Evolutionary conservation across 2,329 filamentous ascomycete species (phyloP).

Genomic region (Fusarium buxicola): DNA sequence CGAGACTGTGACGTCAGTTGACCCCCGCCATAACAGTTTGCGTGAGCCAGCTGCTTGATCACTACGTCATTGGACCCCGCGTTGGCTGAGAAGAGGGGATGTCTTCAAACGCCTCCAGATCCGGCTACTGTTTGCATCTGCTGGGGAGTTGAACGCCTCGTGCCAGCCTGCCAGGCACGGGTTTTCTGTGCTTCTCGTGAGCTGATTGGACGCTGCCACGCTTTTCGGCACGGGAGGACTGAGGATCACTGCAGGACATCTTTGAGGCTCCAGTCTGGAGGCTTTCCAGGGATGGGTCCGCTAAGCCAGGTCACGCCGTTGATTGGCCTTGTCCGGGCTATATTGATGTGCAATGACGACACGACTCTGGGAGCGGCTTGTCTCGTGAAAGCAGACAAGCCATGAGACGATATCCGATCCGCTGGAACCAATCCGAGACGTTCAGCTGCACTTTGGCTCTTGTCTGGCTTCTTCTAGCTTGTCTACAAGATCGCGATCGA

Average conservation of each 20-base stretch:
- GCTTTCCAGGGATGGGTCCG: constrained; percentile 7
- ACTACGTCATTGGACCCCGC: constrained; percentile 37
- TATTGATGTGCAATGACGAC: constrained; percentile 38
- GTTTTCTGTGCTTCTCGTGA: neutral
- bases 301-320: constrained; percentile 6
- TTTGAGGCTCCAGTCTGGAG: constrained; percentile 27
- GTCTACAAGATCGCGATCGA: constrained; percentile 34
- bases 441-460: constrained; percentile 27
- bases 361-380: constrained; percentile 34
- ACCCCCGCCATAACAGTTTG: constrained; percentile 2
- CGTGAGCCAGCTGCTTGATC: constrained; percentile 1
- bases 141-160: constrained; percentile 16
- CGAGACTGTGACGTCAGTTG: constrained; percentile 30
- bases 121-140: constrained; percentile 28
- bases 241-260: constrained; percentile 34
- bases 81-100: constrained; percentile 17
- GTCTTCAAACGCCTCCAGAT: constrained; percentile 12
- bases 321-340: constrained; percentile 21
- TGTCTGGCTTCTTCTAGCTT: constrained; percentile 26
- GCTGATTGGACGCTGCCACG: constrained; percentile 23
- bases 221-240: constrained; percentile 31
- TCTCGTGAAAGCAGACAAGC: constrained; percentile 14
- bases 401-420: constrained; percentile 18
- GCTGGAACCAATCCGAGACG: constrained; percentile 28
- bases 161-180: constrained; percentile 5